Conservation (phyloP, 2,329 filamentous ascomycete species). For the Neofusicoccum umdonicola region DNA sequence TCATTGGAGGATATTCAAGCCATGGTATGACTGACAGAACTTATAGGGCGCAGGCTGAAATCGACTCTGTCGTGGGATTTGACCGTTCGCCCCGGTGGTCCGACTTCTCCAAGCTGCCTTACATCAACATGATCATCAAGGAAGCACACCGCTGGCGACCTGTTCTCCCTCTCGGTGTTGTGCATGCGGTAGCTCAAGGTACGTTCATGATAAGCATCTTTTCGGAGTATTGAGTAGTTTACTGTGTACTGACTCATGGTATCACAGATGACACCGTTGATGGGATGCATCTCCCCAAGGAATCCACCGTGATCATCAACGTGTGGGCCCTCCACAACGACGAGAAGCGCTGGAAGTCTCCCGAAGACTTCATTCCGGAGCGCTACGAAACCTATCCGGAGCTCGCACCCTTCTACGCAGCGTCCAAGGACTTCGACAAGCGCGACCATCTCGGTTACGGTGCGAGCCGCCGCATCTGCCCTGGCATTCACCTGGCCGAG, state of each 20-base stretch:
- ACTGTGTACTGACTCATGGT: too few species aligned
- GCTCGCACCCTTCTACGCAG: conserved; percentile 8
- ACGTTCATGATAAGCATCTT: background rate
- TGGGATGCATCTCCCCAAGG: background rate
- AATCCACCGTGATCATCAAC: background rate
- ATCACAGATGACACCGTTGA: conserved; percentile 18
- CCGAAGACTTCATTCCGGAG: conserved; percentile 15
- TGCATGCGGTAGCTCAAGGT: conserved; percentile 42
- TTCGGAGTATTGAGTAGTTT: too few species aligned
- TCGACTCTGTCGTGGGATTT: conserved; percentile 28
- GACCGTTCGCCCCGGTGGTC: conserved; percentile 28
- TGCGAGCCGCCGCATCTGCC: conserved; percentile 16
- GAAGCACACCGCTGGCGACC: conserved; percentile 36
- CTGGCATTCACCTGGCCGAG: conserved; percentile 18
- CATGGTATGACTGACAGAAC: background rate
- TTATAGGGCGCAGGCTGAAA: conserved; percentile 28
- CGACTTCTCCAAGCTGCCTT: conserved; percentile 32
- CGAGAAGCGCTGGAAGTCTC: conserved; percentile 19
- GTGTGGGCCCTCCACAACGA: conserved; percentile 34
- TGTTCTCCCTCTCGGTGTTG: conserved; percentile 27
- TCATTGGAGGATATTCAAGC: too few species aligned
- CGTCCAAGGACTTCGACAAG: conserved; percentile 25
- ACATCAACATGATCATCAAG: conserved; percentile 31
- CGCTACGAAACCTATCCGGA: conserved; percentile 15
- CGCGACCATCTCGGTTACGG: conserved; percentile 38